Conservation (phyloP, 108 stramenopile species). For the Seminavis robusta region DNA sequence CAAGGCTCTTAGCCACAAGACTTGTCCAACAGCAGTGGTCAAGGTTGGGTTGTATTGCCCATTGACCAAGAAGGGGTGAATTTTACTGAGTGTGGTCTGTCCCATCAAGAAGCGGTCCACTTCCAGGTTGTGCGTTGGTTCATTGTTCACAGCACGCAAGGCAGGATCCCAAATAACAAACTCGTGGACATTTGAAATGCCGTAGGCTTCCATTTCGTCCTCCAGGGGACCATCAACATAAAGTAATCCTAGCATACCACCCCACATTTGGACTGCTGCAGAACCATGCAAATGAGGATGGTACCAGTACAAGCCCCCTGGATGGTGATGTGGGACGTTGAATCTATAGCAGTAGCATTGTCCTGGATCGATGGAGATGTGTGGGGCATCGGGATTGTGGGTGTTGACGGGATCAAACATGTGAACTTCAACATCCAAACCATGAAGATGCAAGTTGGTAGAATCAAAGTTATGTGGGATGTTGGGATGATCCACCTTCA, state of each 20-base stretch:
- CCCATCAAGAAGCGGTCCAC: constrained; percentile 41
- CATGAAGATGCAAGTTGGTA: constrained; percentile 46
- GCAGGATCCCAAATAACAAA: constrained; percentile 48
- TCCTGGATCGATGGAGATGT: constrained; percentile 33
- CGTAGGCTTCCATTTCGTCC: constrained; percentile 26
- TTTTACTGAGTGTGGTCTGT: constrained; percentile 39
- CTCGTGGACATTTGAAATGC: constrained; percentile 21
- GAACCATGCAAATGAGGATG: constrained; percentile 53
- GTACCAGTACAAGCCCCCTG: constrained; percentile 49
- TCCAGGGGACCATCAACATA: constrained; percentile 31
- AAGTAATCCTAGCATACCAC: constrained; percentile 39
- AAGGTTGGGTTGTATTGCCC: constrained; percentile 28
- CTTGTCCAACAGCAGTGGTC: constrained; percentile 5
- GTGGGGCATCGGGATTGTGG: constrained; percentile 30
- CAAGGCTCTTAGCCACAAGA: constrained; percentile 27
- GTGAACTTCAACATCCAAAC: constrained; percentile 42
- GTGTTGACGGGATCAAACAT: constrained; percentile 54
- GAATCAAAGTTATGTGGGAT: constrained; percentile 38
- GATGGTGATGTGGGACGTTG: constrained; percentile 41
- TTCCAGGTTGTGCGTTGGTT: constrained; percentile 27
- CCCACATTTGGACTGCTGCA: constrained; percentile 42
- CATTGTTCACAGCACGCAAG: constrained; percentile 16
- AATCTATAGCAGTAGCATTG: constrained; percentile 47
- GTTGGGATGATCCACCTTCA: constrained; percentile 34
- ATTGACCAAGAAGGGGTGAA: constrained; percentile 46